Base-by-base conservation (phyloP, 345 rosid genomes). In the Nephelium lappaceum region DNA sequence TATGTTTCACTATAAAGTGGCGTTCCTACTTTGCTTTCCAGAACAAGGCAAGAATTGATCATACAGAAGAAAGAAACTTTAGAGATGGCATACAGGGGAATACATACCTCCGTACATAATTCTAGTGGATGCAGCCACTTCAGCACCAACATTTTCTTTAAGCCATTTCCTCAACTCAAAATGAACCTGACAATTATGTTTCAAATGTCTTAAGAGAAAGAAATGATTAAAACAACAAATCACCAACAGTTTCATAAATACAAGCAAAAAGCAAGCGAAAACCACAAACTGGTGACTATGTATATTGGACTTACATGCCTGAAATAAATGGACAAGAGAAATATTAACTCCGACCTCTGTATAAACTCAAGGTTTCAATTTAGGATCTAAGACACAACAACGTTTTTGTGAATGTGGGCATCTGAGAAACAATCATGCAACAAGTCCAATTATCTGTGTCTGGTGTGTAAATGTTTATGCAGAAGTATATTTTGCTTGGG, bases 101-200 rank as follows among this genome's bases (percentile, higher is more conserved):
- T 11, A 51, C 18, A 27, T 85, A 92, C 97, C 97, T 86, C 97
- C 97, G 85, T 90, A 92, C 68, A 90, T 90, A 64, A 92, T 88
- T 85, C 97, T 88, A 27, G 85, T 82, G 62, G 91, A 81, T 31
- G 83, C 85, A 74, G 94, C 94, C 79, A 88, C 85, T 76, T 88
- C 93, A 38, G 86, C 81, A 73, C 91, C 76, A 23, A 87, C 90
- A 80, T 90, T 89, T 57, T 86, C 83, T 3, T 75, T 75, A 57
- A 92, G 88, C 94, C 94, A 92, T 76, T 89, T 88, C 86, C 97
- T 92, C 84, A 92, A 81, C 51, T 88, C 90, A 64, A 27, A 51
- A 83, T 92, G 93, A 62, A 92, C 93, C 96, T 90, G 81, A 41
- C 51, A 12, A 11, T 67, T 19, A 57, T 38, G 12, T 45, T 75